Conservation (phyloP, 352 stramenopile genomes). For the Halophytophthora polymorphica region DNA sequence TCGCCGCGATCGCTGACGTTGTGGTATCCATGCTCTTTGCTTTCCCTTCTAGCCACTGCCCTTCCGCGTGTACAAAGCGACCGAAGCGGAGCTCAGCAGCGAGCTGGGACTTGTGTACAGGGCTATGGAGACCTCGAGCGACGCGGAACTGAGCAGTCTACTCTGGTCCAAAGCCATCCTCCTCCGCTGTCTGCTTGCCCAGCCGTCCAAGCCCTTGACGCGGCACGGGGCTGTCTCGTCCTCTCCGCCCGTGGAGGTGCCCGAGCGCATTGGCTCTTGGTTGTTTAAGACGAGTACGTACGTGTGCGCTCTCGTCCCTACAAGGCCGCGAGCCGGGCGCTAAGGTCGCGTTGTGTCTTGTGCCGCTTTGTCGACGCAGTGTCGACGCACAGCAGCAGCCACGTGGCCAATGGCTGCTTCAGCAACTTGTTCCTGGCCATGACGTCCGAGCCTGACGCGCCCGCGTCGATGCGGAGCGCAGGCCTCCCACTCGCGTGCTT, state of each 20-base stretch:
- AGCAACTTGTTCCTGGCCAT: conserved; percentile 66
- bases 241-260: conserved; percentile 27
- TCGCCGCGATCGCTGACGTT: no score
- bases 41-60: conserved; percentile 32
- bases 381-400: conserved; percentile 61
- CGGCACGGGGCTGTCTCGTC: conserved; percentile 1
- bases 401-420: conserved; percentile 69
- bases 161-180: conserved; percentile 78
- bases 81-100: conserved; percentile 43
- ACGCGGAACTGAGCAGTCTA: conserved; percentile 48
- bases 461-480: conserved; percentile 25
- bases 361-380: conserved; percentile 33
- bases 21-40: not conserved
- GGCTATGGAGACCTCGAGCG: conserved; percentile 51
- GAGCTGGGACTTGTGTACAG: conserved; percentile 60
- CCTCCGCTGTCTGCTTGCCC: conserved; percentile 44
- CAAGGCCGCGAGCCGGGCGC: not conserved
- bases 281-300: conserved; percentile 77
- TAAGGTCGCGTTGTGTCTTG: conserved; percentile 3
- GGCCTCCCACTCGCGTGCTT: conserved; percentile 52
- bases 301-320: not conserved
- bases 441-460: conserved; percentile 16
- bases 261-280: conserved; percentile 63
- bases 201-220: conserved; percentile 12
- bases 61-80: conserved; percentile 59